Evolutionary conservation across 257 asterid species (phyloP).

Genomic region (Fraxinus cuspidata): DNA sequence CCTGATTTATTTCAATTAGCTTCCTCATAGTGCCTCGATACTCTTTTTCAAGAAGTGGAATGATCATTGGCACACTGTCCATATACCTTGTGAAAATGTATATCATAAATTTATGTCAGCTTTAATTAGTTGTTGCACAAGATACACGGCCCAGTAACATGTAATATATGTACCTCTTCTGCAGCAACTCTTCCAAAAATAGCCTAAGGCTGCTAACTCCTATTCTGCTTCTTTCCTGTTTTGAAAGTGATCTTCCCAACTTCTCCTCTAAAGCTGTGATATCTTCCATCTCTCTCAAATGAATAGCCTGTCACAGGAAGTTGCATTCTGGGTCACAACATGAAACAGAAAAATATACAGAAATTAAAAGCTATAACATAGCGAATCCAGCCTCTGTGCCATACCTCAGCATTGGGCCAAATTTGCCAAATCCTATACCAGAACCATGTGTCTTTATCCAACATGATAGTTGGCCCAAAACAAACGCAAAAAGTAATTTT

Average conservation of each 20-base stretch:
- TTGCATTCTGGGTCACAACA: conserved; percentile 17
- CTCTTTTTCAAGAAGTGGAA: conserved; percentile 96
- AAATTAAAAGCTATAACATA: conserved; percentile 6
- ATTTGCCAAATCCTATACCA: background rate
- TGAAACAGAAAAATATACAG: conserved; percentile 14
- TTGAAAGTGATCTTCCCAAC: conserved; percentile 83
- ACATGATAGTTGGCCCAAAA: background rate
- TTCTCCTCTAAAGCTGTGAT: conserved; percentile 81
- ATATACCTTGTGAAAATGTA: conserved; percentile 59
- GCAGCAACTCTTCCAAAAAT: conserved; percentile 91
- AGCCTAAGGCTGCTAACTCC: conserved; percentile 92
- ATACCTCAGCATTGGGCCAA: background rate
- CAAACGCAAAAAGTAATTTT: background rate
- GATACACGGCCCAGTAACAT: conserved; percentile 15
- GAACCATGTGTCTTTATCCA: conserved; percentile 23
- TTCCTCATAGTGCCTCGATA: conserved; percentile 72
- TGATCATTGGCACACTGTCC: conserved; percentile 88
- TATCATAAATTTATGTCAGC: conserved; percentile 29
- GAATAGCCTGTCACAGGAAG: conserved; percentile 59
- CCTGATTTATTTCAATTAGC: conserved; percentile 80
- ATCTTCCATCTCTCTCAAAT: conserved; percentile 84
- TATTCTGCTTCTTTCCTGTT: conserved; percentile 82
- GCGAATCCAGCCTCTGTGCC: conserved; percentile 4
- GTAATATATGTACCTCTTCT: conserved; percentile 54
- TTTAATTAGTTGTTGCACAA: conserved; percentile 21